Evolutionary conservation across 78 protist genomes (phyloP), one percentile per base, ranked within the genome.

Genomic region (Guillardia theta): DNA sequence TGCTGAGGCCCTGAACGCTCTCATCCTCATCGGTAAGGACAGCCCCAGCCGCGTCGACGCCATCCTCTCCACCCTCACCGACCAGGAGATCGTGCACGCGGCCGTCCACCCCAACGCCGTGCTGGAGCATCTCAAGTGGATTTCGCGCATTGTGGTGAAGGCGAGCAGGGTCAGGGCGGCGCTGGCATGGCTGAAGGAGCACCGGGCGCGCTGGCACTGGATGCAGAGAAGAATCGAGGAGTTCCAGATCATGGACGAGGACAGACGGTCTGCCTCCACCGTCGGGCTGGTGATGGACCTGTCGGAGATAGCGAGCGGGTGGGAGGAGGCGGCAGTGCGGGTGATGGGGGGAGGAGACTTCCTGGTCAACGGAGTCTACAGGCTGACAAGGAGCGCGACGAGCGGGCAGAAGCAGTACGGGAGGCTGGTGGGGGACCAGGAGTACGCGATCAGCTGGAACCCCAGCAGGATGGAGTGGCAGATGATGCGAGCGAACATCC

Each of bases 121-220:
- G 83, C 15, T 12, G 36, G 70, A 30, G 27, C 70, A 58, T 30
- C 41, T 70, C n/a, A 70, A 70, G 83, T 43, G 83, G 83, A 4
- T 24, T 36, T 24, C 83, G 36, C n/a, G 15, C 46, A 70, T 70
- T 24, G 83, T 70, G 83, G 83, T 70, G 83, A 15, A 12, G 41
- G 83, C 83, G 41, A 33, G 45, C 45, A 36, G 22, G 4, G 83
- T 70, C n/a, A 36, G 46, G 41, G 45, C 45, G 33, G 83, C 83
- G 41, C 83, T 70, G 33, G 22, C 21, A 15, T 70, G 83, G 83
- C 83, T 70, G 41, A 36, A 70, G 41, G 83, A 70, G 83, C 33
- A 70, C 36, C 83, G 83, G 45, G 83, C 27, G 46, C 83, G 83
- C 46, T 70, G 83, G 83, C 46, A 36, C 21, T 70, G 83, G 83